Evolutionary conservation across 345 rosid genomes (phyloP), one percentile per base, ranked within the genome.

Genomic region (Citrus inodora): DNA sequence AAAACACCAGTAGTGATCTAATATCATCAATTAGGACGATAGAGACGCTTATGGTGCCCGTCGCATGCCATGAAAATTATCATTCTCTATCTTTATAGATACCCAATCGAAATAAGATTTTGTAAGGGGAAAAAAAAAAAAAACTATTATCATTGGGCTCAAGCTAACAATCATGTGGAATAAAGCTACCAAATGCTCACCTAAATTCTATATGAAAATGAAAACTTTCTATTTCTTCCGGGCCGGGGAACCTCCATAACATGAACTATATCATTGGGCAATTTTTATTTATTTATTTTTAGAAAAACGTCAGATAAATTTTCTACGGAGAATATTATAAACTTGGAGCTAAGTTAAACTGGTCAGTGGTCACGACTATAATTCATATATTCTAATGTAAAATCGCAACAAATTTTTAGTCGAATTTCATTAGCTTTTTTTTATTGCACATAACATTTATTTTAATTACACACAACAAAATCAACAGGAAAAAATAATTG

Each of bases 1-100:
- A 46, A 46, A 42, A 3, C 48, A 10, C 14, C 14, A 10, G 25
- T 35, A 10, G 4, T 4, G 17, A 67, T 62, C 83, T 81, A 83
- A 63, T 53, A 19, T 16, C 38, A 76, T 55, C 83, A 71, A 51
- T 62, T 53, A 17, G 56, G 27, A 1, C 21, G 81, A 80, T 56
- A 65, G 40, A 5, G 84, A 84, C 85, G 46, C 70, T 46, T 64
- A 53, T 61, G 83, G 87, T 76, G 53, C 30, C 38, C n/a, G 66
- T 67, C 30, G 22, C 69, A 21, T 56, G 24, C 51, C 11, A 67
- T 51, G 32, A 73, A 21, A 11, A 17, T 69, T 37, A n/a, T 68
- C 27, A 22, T 32, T 40, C 61, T 30, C 22, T 1, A 30, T 0
- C 51, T 13, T 13, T 46, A 13, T 46, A 46, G 51, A 46, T 46